These are phyloP conservation scores for Malassezia yamatoensis DNA, from an alignment of 1,284 basidiomycete species.

Conservation along the genomic window DNA sequence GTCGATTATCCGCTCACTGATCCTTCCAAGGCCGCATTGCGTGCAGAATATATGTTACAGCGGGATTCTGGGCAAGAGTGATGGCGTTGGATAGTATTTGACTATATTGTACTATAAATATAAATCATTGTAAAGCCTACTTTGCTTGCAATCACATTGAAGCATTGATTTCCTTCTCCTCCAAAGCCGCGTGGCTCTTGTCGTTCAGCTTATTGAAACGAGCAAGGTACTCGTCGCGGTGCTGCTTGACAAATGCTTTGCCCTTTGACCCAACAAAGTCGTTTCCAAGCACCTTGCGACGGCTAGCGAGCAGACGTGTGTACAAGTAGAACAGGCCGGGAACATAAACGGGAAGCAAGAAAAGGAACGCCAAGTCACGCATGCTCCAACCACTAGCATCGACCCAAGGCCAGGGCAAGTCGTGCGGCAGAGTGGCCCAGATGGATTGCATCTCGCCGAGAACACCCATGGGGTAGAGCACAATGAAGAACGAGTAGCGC, in stretches of 20 bases:
- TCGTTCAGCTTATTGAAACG: constrained; percentile 8
- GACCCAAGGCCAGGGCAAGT: constrained; percentile 20
- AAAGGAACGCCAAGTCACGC: constrained; percentile 15
- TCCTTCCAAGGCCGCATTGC: constrained; percentile 21
- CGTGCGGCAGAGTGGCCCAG: constrained; percentile 61
- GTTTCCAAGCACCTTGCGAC: constrained; percentile 18
- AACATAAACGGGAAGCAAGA: constrained; percentile 4
- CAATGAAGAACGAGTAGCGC: constrained; percentile 70
- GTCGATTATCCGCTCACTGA: constrained; percentile 29
- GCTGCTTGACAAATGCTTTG: background rate
- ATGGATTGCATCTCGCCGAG: constrained; percentile 76
- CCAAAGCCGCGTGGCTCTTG: background rate
- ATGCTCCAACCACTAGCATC: constrained; percentile 8
- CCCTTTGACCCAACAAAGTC: constrained; percentile 17
- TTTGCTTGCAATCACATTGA: too few relatives aligned
- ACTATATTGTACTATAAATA: too few relatives aligned
- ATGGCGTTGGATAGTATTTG: background rate
- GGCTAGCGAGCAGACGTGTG: constrained; percentile 11
- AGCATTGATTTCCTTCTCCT: background rate
- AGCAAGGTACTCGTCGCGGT: constrained; percentile 4
- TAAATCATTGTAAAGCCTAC: too few relatives aligned
- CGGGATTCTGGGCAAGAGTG: constrained; percentile 3
- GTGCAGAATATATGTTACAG: constrained; percentile 25
- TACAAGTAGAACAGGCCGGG: constrained; percentile 16
- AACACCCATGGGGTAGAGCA: constrained; percentile 87